Evolutionary conservation across 495 filamentous ascomycete genomes (phyloP), one percentile per base, ranked within the genome.

Genomic region (Aspergillus steynii): DNA sequence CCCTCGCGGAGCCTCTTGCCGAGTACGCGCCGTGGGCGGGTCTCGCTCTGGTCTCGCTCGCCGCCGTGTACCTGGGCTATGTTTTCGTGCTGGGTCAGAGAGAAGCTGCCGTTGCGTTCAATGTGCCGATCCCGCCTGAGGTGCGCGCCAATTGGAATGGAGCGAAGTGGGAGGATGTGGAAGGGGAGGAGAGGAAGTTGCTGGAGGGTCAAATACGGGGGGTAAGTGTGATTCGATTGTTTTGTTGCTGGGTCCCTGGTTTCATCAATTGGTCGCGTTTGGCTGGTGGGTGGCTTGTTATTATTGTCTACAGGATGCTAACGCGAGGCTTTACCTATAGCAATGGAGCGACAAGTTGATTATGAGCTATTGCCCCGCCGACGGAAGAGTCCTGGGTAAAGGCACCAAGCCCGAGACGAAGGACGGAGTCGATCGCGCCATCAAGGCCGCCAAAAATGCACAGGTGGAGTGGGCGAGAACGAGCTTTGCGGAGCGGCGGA

Each of bases 361-460:
- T 42, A 75, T 80, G 74, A 79, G 95, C 79, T 98, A 97, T 71
- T 89, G 86, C 55, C 95, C 95, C 2, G 94, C 94, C 0, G 96
- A 91, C 50, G 95, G 94, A 55, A 83, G 88, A 66, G 84, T 91
- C 53, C 85, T 99, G 29, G 93, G 92, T 50, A 79, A 83, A 59
- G 74, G 74, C 58, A 87, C 94, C 59, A 91, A 89, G 68, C 92
- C 95, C 14, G 84, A 87, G 12, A 93, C 89, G 1, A 78, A 85
- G 2, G 85, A 88, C 56, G 90, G 87, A 60, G 92, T 99, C 71
- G 90, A 99, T 66, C 80, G 85, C 46, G 91, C 89, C 3, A 85
- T 97, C 58, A 83, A 83, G 32, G 85, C 86, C 54, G 90, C 96
- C 5, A 79, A 85, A 8, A 78, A 78, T 10, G 94, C 94, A 12